A percentile compares a stretch with the other conserved stretches of the same genome.
Conservation (phyloP, 805 yeast species). For the Starmerella cellae region DNA sequence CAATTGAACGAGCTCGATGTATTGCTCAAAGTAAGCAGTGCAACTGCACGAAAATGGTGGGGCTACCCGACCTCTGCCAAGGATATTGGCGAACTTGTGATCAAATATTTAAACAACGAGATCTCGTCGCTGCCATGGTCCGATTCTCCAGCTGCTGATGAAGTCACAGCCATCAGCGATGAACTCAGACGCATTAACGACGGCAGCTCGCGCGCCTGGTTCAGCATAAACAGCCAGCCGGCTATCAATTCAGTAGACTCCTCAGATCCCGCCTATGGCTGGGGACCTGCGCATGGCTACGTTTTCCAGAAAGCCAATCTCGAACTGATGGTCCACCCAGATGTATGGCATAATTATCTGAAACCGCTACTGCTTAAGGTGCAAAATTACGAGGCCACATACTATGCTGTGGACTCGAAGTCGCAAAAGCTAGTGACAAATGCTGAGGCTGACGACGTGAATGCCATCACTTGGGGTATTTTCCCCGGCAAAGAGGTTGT, state of each 20-base stretch:
- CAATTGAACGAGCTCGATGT: slow-evolving; percentile 73
- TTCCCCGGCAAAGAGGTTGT: slow-evolving; percentile 90
- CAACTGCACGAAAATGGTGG: slow-evolving; percentile 76
- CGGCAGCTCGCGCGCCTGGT: slow-evolving; percentile 37
- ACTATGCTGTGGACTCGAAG: slow-evolving; percentile 50
- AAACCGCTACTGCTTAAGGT: slow-evolving; percentile 32
- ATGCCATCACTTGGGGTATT: slow-evolving; percentile 97
- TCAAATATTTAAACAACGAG: slow-evolving; percentile 57
- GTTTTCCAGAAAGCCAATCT: slow-evolving; percentile 90
- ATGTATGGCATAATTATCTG: slow-evolving; percentile 34
- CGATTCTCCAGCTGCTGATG: slow-evolving; percentile 74
- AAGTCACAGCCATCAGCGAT: slow-evolving; percentile 48
- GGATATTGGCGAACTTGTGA: slow-evolving; percentile 52
- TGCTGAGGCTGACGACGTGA: slow-evolving; percentile 61
- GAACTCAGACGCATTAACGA: slow-evolving; percentile 51
- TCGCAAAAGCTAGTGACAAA: slow-evolving; percentile 48
- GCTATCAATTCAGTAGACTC: slow-evolving; percentile 69
- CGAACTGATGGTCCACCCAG: slow-evolving; percentile 66
- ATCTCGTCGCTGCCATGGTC: slow-evolving; percentile 82
- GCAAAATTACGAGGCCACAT: slow-evolving; percentile 42
- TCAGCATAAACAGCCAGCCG: slow-evolving; percentile 92
- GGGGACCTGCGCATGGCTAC: slow-evolving; percentile 92
- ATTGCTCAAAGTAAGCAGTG: slow-evolving; percentile 60
- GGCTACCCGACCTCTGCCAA: slow-evolving; percentile 52
- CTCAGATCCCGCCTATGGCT: slow-evolving; percentile 59